Base-by-base conservation (phyloP, 139 green algal genomes). In the Nannochloris sp. region DNA sequence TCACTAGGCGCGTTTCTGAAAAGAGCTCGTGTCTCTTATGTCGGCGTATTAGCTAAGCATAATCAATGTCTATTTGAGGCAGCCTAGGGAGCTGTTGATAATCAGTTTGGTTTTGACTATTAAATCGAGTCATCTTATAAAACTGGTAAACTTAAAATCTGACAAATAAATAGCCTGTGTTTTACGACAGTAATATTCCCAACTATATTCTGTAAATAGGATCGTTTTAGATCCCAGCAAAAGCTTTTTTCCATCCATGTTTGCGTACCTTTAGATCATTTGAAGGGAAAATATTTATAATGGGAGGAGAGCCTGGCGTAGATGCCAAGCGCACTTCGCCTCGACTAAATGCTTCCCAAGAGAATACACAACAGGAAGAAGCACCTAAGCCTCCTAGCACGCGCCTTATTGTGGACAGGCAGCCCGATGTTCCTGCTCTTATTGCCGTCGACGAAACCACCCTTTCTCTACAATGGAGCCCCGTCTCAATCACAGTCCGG, bases 391-490 rank as follows among this genome's bases (percentile, higher is more conserved):
- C n/a, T n/a, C n/a, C n/a, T n/a, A n/a, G n/a, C n/a, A n/a, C n/a
- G n/a, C n/a, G n/a, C 25, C 35, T 77, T n/a, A 54, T 77, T 27
- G 61, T 76, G 3, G 61, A 76, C 25, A 31, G 29, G 12, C 13
- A 19, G 9, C 55, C 59, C 0, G 54, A 67, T 24, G 23, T 37
- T 24, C 71, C 65, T 2, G 27, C 32, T 15, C 25, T 66, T 5
- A 37, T 77, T 19, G 39, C 45, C 2, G 45, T 39, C 1, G 33
- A 39, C 15, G 69, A 46, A 0, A 56, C 44, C 7, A 63, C 27
- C 25, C 57, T 79, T 15, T 58, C 37, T 32, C 25, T 79, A 36
- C 30, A 61, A 27, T 79, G 72, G 72, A 15, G 29, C 4, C 37
- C 67, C 23, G 72, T 67, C 3, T n/a, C 32, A 3, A 32, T 65